These are phyloP conservation scores for Porcisia hertigi DNA, from an alignment of 208 protist species.

Conservation along the genomic window DNA sequence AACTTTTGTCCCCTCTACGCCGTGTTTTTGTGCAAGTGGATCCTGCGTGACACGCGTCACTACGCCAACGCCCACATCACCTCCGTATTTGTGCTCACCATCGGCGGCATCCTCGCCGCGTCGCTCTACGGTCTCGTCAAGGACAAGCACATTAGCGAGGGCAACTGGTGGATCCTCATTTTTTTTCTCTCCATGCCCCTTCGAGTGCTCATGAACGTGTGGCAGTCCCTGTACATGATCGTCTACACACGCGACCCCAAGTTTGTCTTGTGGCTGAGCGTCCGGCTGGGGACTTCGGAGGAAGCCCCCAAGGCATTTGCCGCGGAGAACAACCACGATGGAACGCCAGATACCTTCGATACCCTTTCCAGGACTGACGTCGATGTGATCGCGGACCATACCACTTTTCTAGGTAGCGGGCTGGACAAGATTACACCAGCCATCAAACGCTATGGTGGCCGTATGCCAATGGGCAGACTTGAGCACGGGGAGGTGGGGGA, in stretches of 20 bases:
- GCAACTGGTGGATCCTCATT: constrained; percentile 72
- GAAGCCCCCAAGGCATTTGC: not conserved
- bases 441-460: not conserved
- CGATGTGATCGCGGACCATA: not conserved
- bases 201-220: constrained; percentile 78
- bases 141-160: constrained; percentile 36
- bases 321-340: not conserved
- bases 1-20: constrained; percentile 77
- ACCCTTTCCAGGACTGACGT: not conserved
- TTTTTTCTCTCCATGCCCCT: constrained; percentile 83
- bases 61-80: constrained; percentile 70
- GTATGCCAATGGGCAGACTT: not conserved
- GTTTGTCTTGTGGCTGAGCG: constrained; percentile 50
- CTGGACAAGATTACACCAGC: not conserved
- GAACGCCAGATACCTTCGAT: not conserved
- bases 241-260: constrained; percentile 66
- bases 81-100: constrained; percentile 61
- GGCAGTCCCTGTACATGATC: constrained; percentile 86
- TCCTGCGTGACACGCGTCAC: constrained; percentile 66
- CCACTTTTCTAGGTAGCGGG: not conserved
- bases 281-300: constrained; percentile 13
- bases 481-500: not conserved
- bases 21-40: constrained; percentile 70
- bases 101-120: constrained; percentile 60
- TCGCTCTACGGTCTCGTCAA: constrained; percentile 57